Evolutionary conservation across 495 filamentous ascomycete species (phyloP).

Genomic region (Amorphotheca resinae): DNA sequence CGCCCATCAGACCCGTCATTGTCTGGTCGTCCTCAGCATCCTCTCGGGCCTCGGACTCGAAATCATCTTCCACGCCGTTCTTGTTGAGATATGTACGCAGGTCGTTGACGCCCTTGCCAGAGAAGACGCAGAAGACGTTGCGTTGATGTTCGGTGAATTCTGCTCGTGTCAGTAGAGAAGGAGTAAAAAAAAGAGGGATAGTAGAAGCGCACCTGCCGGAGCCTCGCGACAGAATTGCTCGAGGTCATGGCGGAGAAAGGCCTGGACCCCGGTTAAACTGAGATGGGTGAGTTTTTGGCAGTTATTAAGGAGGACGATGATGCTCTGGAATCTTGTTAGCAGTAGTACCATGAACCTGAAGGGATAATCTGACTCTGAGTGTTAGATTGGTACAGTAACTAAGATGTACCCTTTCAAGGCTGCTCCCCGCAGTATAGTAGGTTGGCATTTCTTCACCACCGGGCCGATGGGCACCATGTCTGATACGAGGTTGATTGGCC

Average conservation of each 20-base stretch:
- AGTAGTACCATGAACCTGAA: background rate
- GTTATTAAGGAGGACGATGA: slow-evolving; percentile 75
- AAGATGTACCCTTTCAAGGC: slow-evolving; percentile 85
- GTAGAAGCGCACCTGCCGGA: slow-evolving; percentile 44
- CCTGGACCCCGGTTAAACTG: slow-evolving; percentile 87
- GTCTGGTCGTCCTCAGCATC: slow-evolving; percentile 45
- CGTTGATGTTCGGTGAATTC: slow-evolving; percentile 96
- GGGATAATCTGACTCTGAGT: slow-evolving; percentile 47
- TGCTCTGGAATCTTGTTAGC: slow-evolving; percentile 48
- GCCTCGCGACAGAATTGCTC: slow-evolving; percentile 76
- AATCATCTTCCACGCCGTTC: slow-evolving; percentile 12
- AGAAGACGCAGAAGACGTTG: slow-evolving; percentile 94
- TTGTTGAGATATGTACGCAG: slow-evolving; percentile 69
- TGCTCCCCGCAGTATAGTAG: slow-evolving; percentile 26
- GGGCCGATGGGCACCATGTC: slow-evolving; percentile 24
- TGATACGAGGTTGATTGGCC: slow-evolving; percentile 25
- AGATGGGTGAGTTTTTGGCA: slow-evolving; percentile 91
- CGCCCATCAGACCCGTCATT: slow-evolving; percentile 44
- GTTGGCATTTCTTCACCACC: background rate
- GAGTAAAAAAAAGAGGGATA: background rate
- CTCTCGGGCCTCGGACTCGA: slow-evolving; percentile 34
- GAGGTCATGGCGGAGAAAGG: slow-evolving; percentile 65
- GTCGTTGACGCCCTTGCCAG: slow-evolving; percentile 65
- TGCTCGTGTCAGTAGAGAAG: slow-evolving; percentile 24
- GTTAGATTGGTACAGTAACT: slow-evolving; percentile 86